These are phyloP conservation scores for Starmera amethionina DNA, from an alignment of 805 yeast species.

Conservation along the genomic window DNA sequence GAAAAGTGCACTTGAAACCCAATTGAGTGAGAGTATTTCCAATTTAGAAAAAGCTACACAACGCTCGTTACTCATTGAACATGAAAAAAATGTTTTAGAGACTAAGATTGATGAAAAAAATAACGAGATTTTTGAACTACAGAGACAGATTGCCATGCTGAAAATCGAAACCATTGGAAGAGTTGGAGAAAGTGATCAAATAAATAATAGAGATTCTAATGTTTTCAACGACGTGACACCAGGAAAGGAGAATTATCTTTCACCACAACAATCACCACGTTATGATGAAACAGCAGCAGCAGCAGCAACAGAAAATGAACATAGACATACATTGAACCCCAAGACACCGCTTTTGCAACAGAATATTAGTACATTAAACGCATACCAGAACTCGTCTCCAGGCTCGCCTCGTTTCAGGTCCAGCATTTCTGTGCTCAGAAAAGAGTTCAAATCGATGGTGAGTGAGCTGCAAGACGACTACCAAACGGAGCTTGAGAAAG, in stretches of 20 bases:
- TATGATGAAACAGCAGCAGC: constrained; percentile 14
- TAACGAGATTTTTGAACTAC: constrained; percentile 31
- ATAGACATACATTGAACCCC: constrained; percentile 8
- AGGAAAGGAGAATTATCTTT: neutral
- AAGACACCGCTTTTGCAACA: constrained; percentile 15
- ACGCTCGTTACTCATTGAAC: constrained; percentile 24
- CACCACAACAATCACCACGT: constrained; percentile 13
- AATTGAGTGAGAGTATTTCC: constrained; percentile 30
- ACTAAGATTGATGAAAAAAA: constrained; percentile 23
- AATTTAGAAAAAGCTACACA: constrained; percentile 27
- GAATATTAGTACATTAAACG: constrained; percentile 2
- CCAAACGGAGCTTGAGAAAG: constrained; percentile 48
- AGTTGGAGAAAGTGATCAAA: constrained; percentile 1
- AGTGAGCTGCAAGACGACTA: constrained; percentile 51
- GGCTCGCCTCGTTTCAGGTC: constrained; percentile 23
- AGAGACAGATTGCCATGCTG: constrained; percentile 33
- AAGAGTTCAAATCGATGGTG: constrained; percentile 60
- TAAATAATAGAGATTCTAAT: too few relatives aligned
- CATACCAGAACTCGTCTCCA: constrained; percentile 9
- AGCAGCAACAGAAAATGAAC: constrained; percentile 8
- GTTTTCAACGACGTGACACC: neutral
- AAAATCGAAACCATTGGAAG: constrained; percentile 18
- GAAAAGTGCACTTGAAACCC: constrained; percentile 40
- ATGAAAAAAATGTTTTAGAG: constrained; percentile 24
- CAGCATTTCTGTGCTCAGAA: constrained; percentile 44